Percentiles rank a stretch among this genome's conserved stretches.
phyloP scores from a whole-genome alignment of 1,284 basidiomycete species.

The Leccinum ponderosum region DNA sequence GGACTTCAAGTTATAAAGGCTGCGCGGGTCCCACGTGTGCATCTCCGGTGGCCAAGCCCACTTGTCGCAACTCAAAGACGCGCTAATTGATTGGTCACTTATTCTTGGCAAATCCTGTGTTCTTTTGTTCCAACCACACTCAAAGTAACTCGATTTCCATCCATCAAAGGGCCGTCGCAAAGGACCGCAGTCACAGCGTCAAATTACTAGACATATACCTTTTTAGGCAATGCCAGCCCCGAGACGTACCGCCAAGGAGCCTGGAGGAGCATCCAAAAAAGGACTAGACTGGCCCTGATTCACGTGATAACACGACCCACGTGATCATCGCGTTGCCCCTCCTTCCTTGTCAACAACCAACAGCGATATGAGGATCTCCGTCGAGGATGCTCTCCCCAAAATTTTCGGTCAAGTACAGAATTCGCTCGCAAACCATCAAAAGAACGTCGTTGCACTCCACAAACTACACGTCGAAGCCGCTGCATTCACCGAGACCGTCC shows the following conservation, averaged over 20 bases:
- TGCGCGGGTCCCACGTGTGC: slow-evolving; percentile 1
- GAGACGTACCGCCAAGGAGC: too few species aligned
- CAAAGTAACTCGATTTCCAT: not conserved
- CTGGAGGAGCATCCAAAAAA: too few species aligned
- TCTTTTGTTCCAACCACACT: not conserved
- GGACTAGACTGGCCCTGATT: too few species aligned
- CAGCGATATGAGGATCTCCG: slow-evolving; percentile 5
- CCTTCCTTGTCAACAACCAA: slow-evolving; percentile 7
- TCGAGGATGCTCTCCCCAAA: slow-evolving; percentile 32
- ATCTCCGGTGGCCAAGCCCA: not conserved
- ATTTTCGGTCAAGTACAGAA: slow-evolving; percentile 85
- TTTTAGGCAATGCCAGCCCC: too few species aligned
- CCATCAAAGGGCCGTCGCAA: too few species aligned
- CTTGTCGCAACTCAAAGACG: not conserved
- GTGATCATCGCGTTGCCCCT: slow-evolving; percentile 13
- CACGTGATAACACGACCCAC: slow-evolving; percentile 14
- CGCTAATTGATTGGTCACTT: not conserved
- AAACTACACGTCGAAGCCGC: slow-evolving; percentile 78
- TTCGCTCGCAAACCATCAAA: slow-evolving; percentile 85
- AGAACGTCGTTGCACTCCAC: slow-evolving; percentile 87
- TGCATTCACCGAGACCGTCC: slow-evolving; percentile 52
- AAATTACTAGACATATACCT: too few species aligned
- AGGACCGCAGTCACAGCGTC: too few species aligned
- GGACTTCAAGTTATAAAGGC: not conserved
- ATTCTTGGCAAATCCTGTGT: not conserved